Evolutionary conservation across 2,329 filamentous ascomycete genomes (phyloP).

Genomic region (Pseudofabraea citricarpa): DNA sequence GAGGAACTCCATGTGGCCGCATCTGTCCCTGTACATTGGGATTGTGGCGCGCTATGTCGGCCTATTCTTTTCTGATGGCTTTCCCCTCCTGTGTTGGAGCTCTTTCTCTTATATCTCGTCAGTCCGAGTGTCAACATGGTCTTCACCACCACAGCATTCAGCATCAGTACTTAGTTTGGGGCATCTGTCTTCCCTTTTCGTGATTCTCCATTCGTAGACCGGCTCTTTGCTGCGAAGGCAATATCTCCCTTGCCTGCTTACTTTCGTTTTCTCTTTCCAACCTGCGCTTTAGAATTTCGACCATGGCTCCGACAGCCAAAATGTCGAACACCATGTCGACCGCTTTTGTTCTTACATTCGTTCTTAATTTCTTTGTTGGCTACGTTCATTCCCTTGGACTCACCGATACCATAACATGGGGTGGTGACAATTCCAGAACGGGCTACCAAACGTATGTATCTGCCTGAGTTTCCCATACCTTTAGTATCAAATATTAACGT

Average conservation of each 20-base stretch:
- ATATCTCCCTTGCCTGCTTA: neutral
- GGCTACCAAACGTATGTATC: conserved; percentile 48
- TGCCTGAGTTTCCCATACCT: too few species aligned
- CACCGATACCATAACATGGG: conserved; percentile 57
- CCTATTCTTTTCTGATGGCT: too few species aligned
- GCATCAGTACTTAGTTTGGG: neutral
- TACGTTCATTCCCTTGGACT: conserved; percentile 24
- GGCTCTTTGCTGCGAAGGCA: neutral
- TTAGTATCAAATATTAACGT: conserved; percentile 9
- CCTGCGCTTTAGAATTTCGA: neutral
- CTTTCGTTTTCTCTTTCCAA: neutral
- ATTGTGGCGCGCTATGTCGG: too few species aligned
- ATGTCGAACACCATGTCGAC: neutral
- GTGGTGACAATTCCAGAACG: conserved; percentile 48
- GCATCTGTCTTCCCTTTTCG: neutral
- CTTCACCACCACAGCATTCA: too few species aligned
- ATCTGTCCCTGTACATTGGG: too few species aligned
- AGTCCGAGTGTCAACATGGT: too few species aligned
- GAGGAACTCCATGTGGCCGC: too few species aligned
- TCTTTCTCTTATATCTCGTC: too few species aligned
- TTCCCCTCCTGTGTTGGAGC: too few species aligned
- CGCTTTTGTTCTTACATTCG: neutral
- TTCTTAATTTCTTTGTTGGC: neutral
- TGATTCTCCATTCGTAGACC: neutral
- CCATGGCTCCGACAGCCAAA: neutral